These are phyloP conservation scores for Kluyveromyces lactis DNA, from an alignment of 805 yeast genomes.

Conservation along the genomic window DNA sequence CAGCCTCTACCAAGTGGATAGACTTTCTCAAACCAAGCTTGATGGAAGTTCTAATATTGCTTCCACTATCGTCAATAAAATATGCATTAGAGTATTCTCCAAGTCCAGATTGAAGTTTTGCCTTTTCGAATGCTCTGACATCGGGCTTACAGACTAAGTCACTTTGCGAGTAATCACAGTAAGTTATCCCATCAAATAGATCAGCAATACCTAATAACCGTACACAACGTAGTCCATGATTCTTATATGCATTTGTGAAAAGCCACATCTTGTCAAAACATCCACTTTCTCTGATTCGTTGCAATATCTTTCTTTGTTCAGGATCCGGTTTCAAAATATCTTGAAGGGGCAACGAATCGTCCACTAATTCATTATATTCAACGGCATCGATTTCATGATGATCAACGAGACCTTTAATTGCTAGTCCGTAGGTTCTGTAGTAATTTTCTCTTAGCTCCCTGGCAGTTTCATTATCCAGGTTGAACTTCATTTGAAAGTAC, in stretches of 20 bases:
- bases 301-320: conserved; percentile 43
- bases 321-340: conserved; percentile 60
- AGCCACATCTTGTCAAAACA: conserved; percentile 77
- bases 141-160: conserved; percentile 87
- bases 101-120: conserved; percentile 49
- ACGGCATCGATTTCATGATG: conserved; percentile 70
- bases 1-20: conserved; percentile 68
- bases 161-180: conserved; percentile 66
- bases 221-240: conserved; percentile 78
- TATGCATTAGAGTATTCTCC: conserved; percentile 41
- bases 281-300: conserved; percentile 34
- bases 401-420: conserved; percentile 76
- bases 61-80: conserved; percentile 82
- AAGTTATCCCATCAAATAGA: conserved; percentile 87
- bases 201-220: conserved; percentile 83
- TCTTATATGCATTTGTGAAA: conserved; percentile 89
- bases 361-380: conserved; percentile 82
- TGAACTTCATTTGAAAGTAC: conserved; percentile 61
- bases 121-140: conserved; percentile 53
- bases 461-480: conserved; percentile 67
- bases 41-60: conserved; percentile 69
- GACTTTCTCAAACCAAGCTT: conserved; percentile 64
- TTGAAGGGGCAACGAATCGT: conserved; percentile 85
- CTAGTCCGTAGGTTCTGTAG: conserved; percentile 83
- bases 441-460: conserved; percentile 59